Evolutionary conservation across 306 rosid genomes (phyloP).

Genomic region (Glycine latifolia): DNA sequence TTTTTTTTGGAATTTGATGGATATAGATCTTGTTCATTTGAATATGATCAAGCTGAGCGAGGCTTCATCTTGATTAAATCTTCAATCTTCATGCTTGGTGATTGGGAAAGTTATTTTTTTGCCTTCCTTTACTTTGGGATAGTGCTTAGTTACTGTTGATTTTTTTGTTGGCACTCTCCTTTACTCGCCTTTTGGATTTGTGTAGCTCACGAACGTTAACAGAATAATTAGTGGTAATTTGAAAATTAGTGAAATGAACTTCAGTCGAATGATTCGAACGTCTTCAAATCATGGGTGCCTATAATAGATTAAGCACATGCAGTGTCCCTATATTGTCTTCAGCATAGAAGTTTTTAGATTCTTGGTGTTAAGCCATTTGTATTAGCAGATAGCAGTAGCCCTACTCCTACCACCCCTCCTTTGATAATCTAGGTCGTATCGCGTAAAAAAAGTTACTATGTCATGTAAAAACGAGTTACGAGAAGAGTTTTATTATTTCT

Average conservation of each 20-base stretch:
- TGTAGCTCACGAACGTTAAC: constrained; percentile 10
- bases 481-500: neutral
- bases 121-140: no score
- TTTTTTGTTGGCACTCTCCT: neutral
- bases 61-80: constrained; percentile 38
- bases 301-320: constrained; percentile 39
- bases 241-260: constrained; percentile 36
- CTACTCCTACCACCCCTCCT: no score
- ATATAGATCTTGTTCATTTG: constrained; percentile 26
- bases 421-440: neutral
- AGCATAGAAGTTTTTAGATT: neutral
- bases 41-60: constrained; percentile 20
- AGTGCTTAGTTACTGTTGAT: neutral
- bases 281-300: constrained; percentile 17
- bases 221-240: neutral
- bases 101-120: neutral
- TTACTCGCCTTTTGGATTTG: constrained; percentile 43
- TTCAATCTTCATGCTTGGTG: constrained; percentile 28
- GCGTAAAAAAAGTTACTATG: neutral
- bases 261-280: constrained; percentile 6
- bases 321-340: constrained; percentile 15
- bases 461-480: neutral
- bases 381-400: neutral
- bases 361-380: constrained; percentile 30
- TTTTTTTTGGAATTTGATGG: constrained; percentile 19